These are phyloP conservation scores for Polymyxa betae DNA, from an alignment of 208 protist species.

Conservation along the genomic window DNA sequence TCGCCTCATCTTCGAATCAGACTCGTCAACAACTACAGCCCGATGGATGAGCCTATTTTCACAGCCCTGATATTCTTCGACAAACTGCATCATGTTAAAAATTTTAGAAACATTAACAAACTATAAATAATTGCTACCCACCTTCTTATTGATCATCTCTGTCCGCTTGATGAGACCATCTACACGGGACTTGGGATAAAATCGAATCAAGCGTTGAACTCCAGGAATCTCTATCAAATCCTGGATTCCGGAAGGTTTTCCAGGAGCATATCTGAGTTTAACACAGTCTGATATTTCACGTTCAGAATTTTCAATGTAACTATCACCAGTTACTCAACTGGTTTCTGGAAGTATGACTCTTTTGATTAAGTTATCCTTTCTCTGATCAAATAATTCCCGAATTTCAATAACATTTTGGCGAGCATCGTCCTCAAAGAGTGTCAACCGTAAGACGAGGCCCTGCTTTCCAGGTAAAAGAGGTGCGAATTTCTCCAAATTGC, in stretches of 20 bases:
- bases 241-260: constrained; percentile 38
- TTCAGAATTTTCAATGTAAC: neutral
- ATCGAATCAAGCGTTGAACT: neutral
- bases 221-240: constrained; percentile 37
- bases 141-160: constrained; percentile 49
- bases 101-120: neutral
- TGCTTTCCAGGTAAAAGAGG: neutral
- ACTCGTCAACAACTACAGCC: neutral
- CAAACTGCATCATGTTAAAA: neutral
- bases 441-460: constrained; percentile 56
- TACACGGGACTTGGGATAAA: constrained; percentile 45
- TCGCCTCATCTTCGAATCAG: constrained; percentile 4
- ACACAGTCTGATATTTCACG: neutral
- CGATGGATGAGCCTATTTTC: constrained; percentile 46
- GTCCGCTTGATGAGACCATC: constrained; percentile 52
- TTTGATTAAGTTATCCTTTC: neutral
- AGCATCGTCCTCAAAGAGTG: constrained; percentile 55
- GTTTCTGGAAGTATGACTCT: neutral
- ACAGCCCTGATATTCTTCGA: constrained; percentile 21
- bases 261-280: constrained; percentile 47
- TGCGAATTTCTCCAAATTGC: constrained; percentile 51
- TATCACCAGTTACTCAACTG: neutral
- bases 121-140: neutral
- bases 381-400: constrained; percentile 15
- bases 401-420: neutral